Percentiles rank a stretch among this genome's conserved stretches.
phyloP scores from a whole-genome alignment of 495 filamentous ascomycete genomes.

The Cetradonia linearis region DNA sequence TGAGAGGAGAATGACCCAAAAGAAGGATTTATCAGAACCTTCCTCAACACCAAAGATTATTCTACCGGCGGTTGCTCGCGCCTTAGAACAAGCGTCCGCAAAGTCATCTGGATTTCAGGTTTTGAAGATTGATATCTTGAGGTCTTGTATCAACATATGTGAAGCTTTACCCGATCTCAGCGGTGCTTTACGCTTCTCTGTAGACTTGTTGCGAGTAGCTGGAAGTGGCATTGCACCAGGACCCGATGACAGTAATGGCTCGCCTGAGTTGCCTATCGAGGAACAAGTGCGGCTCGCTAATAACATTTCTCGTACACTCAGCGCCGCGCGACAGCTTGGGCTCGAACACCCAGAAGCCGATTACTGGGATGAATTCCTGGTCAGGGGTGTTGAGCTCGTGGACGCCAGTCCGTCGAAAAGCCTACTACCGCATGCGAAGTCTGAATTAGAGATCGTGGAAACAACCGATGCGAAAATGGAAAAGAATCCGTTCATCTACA shows the following conservation, averaged over 20 bases:
- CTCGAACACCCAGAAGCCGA: slow-evolving; percentile 58
- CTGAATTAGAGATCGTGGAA: slow-evolving; percentile 55
- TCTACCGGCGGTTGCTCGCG: slow-evolving; percentile 38
- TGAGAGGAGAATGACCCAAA: background rate
- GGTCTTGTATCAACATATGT: slow-evolving; percentile 76
- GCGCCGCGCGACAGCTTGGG: slow-evolving; percentile 63
- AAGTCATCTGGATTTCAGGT: slow-evolving; percentile 54
- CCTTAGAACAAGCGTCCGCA: slow-evolving; percentile 40
- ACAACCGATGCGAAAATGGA: slow-evolving; percentile 39
- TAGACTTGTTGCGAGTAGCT: slow-evolving; percentile 69
- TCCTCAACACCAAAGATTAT: background rate
- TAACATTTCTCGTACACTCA: slow-evolving; percentile 75
- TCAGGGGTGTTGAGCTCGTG: slow-evolving; percentile 67
- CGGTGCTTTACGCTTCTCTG: slow-evolving; percentile 75
- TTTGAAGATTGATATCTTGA: slow-evolving; percentile 75
- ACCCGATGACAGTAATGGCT: slow-evolving; percentile 48
- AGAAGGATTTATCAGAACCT: slow-evolving; percentile 10
- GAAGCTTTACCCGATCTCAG: slow-evolving; percentile 89
- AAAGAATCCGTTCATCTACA: slow-evolving; percentile 85
- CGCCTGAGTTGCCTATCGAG: slow-evolving; percentile 60
- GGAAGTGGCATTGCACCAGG: slow-evolving; percentile 67
- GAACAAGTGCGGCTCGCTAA: slow-evolving; percentile 73
- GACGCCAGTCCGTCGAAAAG: slow-evolving; percentile 41
- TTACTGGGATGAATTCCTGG: slow-evolving; percentile 94
- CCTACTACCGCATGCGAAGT: slow-evolving; percentile 62